Base-by-base conservation (phyloP, 768 basidiomycete species). In the Amanita rubescens region DNA sequence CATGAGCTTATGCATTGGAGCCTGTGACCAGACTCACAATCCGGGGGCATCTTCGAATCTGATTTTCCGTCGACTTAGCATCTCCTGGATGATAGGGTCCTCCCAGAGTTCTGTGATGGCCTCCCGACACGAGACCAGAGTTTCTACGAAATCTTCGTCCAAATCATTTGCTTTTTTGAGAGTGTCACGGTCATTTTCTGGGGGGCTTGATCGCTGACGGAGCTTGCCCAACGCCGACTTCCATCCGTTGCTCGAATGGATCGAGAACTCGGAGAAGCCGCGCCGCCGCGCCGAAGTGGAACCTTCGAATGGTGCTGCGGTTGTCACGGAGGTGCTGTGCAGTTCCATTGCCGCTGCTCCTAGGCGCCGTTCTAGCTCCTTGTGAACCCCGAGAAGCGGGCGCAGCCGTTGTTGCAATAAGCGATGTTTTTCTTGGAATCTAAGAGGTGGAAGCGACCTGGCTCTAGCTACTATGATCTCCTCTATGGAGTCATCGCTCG, bases 71-170 rank as follows among this genome's bases (percentile, higher is more conserved):
- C 76, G 66, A 52, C 60, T 65, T 54, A 90, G 65, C 68, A 84
- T 76, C 62, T 86, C 80, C 57, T 76, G 77, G 6, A 89, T 76
- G 5, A 75, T 69, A 17, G 76, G 58, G 60, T 91, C 87, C 49
- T 79, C 76, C 87, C 87, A 88, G 7, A 90, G 68, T 15, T 69
- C 70, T 56, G 79, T 79, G 62, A 90, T 87, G 58, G 86, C 84
- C 5, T 85, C 80, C 39, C 73, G 72, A 63, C 80, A 85, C 2
- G 74, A 74, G 4, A 78, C 75, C 32, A 90, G 73, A 11, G 84
- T 70, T 35, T 82, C 82, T 32, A 75, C 65, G 22, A 80, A 73
- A 49, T 81, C 80, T 45, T 83, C 78, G 50, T 80, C 81, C 10
- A 69, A 63, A 32, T 77, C 73, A 46, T 69, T 71, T 25, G 66